A percentile compares a stretch with the other conserved stretches of the same genome.
phyloP scores from a whole-genome alignment of 2,329 filamentous ascomycete genomes.

The Chaetomiaceae sp. region DNA sequence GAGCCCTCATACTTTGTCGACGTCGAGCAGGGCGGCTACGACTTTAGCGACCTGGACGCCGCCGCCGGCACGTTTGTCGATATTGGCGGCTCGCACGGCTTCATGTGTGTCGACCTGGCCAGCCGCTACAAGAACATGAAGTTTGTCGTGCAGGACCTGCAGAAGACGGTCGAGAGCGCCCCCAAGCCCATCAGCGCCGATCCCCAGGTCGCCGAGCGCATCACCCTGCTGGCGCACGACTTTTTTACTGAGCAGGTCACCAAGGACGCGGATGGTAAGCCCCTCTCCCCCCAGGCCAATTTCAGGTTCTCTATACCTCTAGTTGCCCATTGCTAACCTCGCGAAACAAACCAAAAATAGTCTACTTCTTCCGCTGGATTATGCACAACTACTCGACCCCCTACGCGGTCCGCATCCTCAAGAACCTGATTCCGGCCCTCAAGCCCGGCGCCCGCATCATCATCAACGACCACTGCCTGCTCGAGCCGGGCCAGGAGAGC shows the following conservation, averaged over 20 bases:
- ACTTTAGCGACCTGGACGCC: slow-evolving; percentile 45
- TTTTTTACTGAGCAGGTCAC: slow-evolving; percentile 55
- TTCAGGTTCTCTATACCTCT: too few species aligned
- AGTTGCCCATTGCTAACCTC: neutral
- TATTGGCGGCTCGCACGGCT: slow-evolving; percentile 54
- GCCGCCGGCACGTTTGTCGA: slow-evolving; percentile 50
- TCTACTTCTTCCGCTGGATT: slow-evolving; percentile 57
- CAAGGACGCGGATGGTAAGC: slow-evolving; percentile 46
- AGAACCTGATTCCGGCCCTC: slow-evolving; percentile 48
- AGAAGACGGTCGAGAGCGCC: slow-evolving; percentile 44
- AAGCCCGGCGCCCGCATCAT: slow-evolving; percentile 48
- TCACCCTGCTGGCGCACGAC: slow-evolving; percentile 47
- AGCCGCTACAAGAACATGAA: slow-evolving; percentile 44
- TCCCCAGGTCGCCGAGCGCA: slow-evolving; percentile 34
- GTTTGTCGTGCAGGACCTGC: slow-evolving; percentile 53
- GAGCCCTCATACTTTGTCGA: slow-evolving; percentile 49
- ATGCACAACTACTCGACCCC: slow-evolving; percentile 58
- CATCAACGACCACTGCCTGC: slow-evolving; percentile 39
- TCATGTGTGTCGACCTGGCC: slow-evolving; percentile 52
- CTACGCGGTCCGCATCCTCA: slow-evolving; percentile 45
- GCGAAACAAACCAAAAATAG: slow-evolving; percentile 20
- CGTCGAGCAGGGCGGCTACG: slow-evolving; percentile 38
- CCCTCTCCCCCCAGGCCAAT: neutral
- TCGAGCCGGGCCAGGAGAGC: slow-evolving; percentile 31
- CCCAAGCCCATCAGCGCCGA: slow-evolving; percentile 40